These are phyloP conservation scores for Scopulariopsis brevicaulis DNA, from an alignment of 2,329 filamentous ascomycete genomes.

Conservation along the genomic window DNA sequence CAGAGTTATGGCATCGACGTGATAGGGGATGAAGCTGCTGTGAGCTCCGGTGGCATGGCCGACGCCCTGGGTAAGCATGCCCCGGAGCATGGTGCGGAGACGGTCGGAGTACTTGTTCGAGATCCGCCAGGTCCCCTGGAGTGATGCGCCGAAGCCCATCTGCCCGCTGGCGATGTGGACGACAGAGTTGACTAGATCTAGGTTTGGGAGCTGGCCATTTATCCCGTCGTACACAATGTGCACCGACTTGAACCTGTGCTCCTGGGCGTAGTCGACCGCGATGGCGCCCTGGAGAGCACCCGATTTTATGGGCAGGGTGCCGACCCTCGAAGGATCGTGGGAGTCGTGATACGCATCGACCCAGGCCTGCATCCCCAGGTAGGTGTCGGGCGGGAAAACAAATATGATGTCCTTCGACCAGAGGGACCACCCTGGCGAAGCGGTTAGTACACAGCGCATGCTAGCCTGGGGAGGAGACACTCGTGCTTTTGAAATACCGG, in stretches of 20 bases:
- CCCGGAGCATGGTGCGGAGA: constrained; percentile 77
- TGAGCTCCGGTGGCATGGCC: constrained; percentile 86
- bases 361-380: constrained; percentile 88
- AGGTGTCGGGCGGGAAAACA: constrained; percentile 78
- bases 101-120: constrained; percentile 69
- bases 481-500: constrained; percentile 79
- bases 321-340: constrained; percentile 59
- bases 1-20: constrained; percentile 90
- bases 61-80: constrained; percentile 85
- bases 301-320: constrained; percentile 76
- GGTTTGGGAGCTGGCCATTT: constrained; percentile 89
- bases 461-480: background rate
- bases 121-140: constrained; percentile 86
- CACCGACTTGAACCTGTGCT: constrained; percentile 73
- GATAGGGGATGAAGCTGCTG: constrained; percentile 94
- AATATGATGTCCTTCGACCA: constrained; percentile 99
- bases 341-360: constrained; percentile 95
- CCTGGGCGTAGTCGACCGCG: constrained; percentile 85
- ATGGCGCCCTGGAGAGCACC: constrained; percentile 87
- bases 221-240: constrained; percentile 92
- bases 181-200: constrained; percentile 92
- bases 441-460: background rate
- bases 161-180: constrained; percentile 79
- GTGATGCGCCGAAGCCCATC: constrained; percentile 74
- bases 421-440: constrained; percentile 67